Evolutionary conservation across 2,329 filamentous ascomycete genomes (phyloP), one percentile per base, ranked within the genome.

Genomic region (Colletotrichum sp.): DNA sequence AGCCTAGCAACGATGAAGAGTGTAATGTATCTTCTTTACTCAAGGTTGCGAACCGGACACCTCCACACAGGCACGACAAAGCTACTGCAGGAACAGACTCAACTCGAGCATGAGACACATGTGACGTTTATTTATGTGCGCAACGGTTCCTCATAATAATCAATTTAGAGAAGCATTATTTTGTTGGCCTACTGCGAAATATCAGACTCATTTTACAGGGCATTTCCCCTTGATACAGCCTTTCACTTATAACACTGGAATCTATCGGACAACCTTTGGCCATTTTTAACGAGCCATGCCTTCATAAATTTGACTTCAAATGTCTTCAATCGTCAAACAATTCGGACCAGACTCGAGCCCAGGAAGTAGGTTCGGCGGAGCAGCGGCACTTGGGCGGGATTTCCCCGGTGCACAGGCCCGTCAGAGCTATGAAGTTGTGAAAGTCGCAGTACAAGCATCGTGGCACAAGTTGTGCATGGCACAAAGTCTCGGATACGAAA

Each of bases 131-230:
- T 0, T 9, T 13, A 57, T 12, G 54, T 29, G 13, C 7, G 21
- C 15, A 0, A 16, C 0, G 0, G 0, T 16, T 6, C 9, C 7
- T 0, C 0, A 0, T 4, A 12, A 2, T 51, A 1, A 3, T 3
- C 0, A 13, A 7, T 51, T 51, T 24, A 13, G 0, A 21, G 0
- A 21, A 0, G 11, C 6, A 51, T 21, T 24, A 21, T 13, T 8
- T 0, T 13, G 11, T 0, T 51, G 0, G 6, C 21, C 11, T 0
- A 1, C 13, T 21, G 12, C n/a, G 4, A 13, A 6, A 3, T 0
- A 24, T 13, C 11, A 21, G 4, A 0, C 21, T 1, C 12, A 24
- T 2, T 0, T 13, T 3, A 24, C 3, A 12, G 11, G 8, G 3
- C 11, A 11, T 51, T 51, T 13, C 24, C 13, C 16, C 5, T 16